Evolutionary conservation across 1,284 basidiomycete genomes (phyloP).

Genomic region (Athelia sp.): DNA sequence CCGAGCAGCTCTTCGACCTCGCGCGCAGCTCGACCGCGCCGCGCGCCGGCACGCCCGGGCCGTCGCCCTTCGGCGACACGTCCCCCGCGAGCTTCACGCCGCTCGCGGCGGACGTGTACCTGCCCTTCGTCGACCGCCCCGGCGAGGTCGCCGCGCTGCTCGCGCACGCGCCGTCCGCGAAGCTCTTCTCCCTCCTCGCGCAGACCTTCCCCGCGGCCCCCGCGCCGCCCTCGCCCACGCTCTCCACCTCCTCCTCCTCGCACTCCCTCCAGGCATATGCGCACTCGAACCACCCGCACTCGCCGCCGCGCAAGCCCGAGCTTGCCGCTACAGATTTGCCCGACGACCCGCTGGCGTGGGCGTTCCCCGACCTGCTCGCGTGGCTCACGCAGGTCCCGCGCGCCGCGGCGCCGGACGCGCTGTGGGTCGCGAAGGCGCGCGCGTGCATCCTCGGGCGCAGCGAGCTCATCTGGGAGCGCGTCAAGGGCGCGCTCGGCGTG

Average conservation of each 20-base stretch:
- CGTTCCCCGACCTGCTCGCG: constrained; percentile 48
- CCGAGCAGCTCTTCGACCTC: constrained; percentile 65
- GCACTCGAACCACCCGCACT: no score
- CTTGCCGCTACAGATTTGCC: constrained; percentile 16
- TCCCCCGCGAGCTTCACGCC: constrained; percentile 13
- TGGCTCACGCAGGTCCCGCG: constrained; percentile 62
- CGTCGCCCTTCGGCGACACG: constrained; percentile 17
- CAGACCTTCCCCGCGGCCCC: constrained; percentile 47
- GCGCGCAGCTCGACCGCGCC: constrained; percentile 50
- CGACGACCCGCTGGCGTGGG: constrained; percentile 51
- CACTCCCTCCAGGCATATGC: no score
- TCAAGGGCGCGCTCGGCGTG: constrained; percentile 74
- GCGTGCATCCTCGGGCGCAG: constrained; percentile 63
- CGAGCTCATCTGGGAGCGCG: constrained; percentile 78
- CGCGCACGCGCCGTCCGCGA: constrained; percentile 53
- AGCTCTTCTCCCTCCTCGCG: constrained; percentile 62
- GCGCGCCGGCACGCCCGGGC: constrained; percentile 29
- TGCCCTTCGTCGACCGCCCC: constrained; percentile 74
- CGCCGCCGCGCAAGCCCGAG: no score
- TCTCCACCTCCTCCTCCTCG: constrained; percentile 3
- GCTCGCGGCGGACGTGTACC: constrained; percentile 54
- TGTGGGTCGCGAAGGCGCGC: constrained; percentile 61
- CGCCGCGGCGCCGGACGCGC: constrained; percentile 48
- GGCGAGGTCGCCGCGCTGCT: constrained; percentile 61
- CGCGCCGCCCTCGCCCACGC: constrained; percentile 17